Evolutionary conservation across 2,329 filamentous ascomycete genomes (phyloP), one percentile per base, ranked within the genome.

Genomic region (Botrytis squamosa): DNA sequence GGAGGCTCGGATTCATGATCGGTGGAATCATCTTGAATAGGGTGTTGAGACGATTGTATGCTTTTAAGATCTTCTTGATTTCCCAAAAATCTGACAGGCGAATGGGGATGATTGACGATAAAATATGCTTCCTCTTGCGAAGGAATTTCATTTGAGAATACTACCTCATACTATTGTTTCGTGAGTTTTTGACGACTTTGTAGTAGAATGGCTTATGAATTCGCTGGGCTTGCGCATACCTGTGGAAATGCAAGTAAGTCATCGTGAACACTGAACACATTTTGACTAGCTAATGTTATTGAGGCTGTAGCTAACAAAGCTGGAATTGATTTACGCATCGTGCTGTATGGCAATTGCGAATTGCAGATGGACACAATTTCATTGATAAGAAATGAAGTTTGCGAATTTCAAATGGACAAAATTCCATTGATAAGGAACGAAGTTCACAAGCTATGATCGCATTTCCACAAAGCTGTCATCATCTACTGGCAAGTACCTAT

Each of bases 181-280:
- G 73, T 80, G 75, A 79, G 77, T 60, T 73, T 25, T 29, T 42
- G 36, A 49, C 44, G 33, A 46, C 22, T n/a, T 66, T 14, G 40
- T 38, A 42, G 44, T 25, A 8, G n/a, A 29, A 18, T 55, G 18
- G 70, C 29, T 38, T 33, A 25, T 38, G 22, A 29, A 16, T 22
- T 55, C 33, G 69, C 57, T 46, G 29, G 36, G 36, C 36, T 55
- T 44, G 70, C 63, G 68, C 60, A 74, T 85, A 92, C 90, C 84
- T 92, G 90, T 29, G 91, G 91, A 81, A 88, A 92, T 25, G 91
- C 91, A 71, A 93, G 85, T 42, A 93, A 81, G 80, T 93, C 91
- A 82, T 93, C 91, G 77, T 92, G 87, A 25, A 93, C 90, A 81
- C 89, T 92, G 84, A 93, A 93, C 33, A 86, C 83, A 77, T 87